Evolutionary conservation across 1,139 yeast species (phyloP), one percentile per base, ranked within the genome.

Genomic region (Yamadazyma triangularis): DNA sequence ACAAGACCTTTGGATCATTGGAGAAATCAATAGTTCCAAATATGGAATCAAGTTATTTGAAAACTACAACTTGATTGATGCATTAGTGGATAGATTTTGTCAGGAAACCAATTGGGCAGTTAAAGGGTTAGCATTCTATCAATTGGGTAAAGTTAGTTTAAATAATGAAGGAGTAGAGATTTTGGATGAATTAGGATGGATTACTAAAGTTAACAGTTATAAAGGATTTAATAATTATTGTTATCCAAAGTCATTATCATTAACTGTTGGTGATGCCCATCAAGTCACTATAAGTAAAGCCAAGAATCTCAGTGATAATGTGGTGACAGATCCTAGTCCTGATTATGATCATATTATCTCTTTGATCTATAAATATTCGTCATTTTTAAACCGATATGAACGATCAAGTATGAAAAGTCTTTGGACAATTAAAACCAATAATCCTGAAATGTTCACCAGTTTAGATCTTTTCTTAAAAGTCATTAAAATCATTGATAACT

Each of bases 1-100:
- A 48, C 87, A 89, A 11, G 76, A 83, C 29, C 50, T 89, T 28
- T 91, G 97, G 96, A 82, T 94, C 3, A 67, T 86, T 26, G 96
- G 96, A 0, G 80, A 80, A 45, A 79, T 88, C 24, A 88, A 89
- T 2, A 74, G 88, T 8, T 74, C 83, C 1, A 66, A 66, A 19
- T 62, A 68, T 33, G 96, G 95, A 0, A 76, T 82, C 19, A 74
- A 76, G 26, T 63, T 86, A 24, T 54, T 87, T 11, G 20, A 18
- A 18, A 18, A 18, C 9, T 18, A 18, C 20, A 45, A 42, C 15
- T 24, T 28, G 87, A 82, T 45, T 71, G 41, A 50, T 39, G 31
- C 37, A 39, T 27, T 77, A 75, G 36, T 70, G 81, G 25, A 67
- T 76, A 8, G 54, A 62, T 60, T 64, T 27, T 38, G 51, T 11